These are phyloP conservation scores for Botrytis sinoallii DNA, from an alignment of 2,329 filamentous ascomycete genomes.

Conservation along the genomic window DNA sequence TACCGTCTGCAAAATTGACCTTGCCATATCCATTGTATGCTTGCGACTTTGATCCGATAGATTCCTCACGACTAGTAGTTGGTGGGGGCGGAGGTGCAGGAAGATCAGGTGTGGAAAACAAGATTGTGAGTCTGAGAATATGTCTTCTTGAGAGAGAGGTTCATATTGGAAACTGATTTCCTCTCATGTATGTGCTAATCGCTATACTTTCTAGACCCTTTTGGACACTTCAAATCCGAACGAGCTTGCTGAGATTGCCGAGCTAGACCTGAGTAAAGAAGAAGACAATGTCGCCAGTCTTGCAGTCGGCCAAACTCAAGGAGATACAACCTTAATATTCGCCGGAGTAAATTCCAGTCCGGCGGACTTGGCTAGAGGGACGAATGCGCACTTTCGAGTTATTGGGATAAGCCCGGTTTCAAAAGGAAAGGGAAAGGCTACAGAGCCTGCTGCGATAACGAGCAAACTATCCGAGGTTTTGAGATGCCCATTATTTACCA, in stretches of 20 bases:
- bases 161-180: neutral
- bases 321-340: constrained; percentile 56
- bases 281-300: constrained; percentile 89
- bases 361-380: constrained; percentile 67
- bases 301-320: constrained; percentile 61
- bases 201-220: constrained; percentile 32
- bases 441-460: constrained; percentile 33
- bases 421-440: constrained; percentile 37
- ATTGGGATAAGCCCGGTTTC: constrained; percentile 55
- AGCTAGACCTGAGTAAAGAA: constrained; percentile 74
- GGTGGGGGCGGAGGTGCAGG: constrained; percentile 85
- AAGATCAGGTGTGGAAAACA: constrained; percentile 79
- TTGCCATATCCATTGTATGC: constrained; percentile 83
- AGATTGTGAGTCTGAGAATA: constrained; percentile 62
- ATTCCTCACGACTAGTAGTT: constrained; percentile 73
- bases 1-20: constrained; percentile 39
- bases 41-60: constrained; percentile 81
- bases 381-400: constrained; percentile 80
- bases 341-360: constrained; percentile 83
- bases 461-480: constrained; percentile 50
- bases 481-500: constrained; percentile 52
- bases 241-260: constrained; percentile 59
- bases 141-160: neutral
- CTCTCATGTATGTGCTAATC: neutral
- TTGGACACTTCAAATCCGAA: constrained; percentile 35